phyloP scores from a whole-genome alignment of 768 basidiomycete species.

The Neoboletus brunneissimus region DNA sequence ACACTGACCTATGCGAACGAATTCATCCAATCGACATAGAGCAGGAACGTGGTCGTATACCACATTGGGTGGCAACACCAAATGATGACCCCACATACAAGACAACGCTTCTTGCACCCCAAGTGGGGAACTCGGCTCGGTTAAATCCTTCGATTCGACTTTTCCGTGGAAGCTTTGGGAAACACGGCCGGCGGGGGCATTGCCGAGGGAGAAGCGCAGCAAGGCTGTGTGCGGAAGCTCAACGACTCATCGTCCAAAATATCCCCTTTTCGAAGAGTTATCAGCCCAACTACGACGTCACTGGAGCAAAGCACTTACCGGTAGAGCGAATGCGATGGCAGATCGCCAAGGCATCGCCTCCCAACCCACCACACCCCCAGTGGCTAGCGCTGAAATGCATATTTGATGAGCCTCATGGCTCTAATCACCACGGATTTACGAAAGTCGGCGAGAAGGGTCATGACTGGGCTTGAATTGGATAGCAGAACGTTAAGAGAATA shows the following conservation, averaged over 20 bases:
- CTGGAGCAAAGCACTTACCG: too few relatives aligned
- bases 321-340: constrained; percentile 1
- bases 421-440: background rate
- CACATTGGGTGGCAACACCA: background rate
- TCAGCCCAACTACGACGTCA: background rate
- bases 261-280: background rate
- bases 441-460: background rate
- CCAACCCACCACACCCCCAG: background rate
- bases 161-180: constrained; percentile 2
- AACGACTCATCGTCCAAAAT: background rate
- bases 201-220: background rate
- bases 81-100: background rate
- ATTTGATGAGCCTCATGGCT: background rate
- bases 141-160: background rate
- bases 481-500: background rate
- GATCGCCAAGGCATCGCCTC: background rate
- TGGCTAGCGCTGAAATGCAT: background rate
- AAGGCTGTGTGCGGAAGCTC: constrained; percentile 17
- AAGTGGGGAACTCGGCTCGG: background rate
- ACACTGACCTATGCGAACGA: background rate
- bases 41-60: background rate
- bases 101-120: background rate
- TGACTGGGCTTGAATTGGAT: background rate
- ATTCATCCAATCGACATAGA: background rate
- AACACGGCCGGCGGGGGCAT: background rate